phyloP scores from a whole-genome alignment of 2,329 filamentous ascomycete genomes.

The Pseudopyricularia cyperi region DNA sequence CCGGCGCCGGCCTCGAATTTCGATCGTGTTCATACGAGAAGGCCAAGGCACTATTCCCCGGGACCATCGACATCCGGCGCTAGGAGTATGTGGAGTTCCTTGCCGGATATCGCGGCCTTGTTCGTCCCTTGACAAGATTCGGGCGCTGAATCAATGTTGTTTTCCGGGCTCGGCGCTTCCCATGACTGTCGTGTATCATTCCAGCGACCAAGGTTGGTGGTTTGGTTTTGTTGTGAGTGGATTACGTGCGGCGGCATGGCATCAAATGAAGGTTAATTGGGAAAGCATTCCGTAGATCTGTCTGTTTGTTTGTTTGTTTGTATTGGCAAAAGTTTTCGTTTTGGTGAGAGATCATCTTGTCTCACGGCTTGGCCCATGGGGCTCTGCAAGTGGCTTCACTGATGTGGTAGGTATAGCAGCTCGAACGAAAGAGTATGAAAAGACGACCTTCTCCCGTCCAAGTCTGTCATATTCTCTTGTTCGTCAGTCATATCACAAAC shows the following conservation, averaged over 20 bases:
- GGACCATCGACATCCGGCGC: not conserved
- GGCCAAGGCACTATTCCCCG: not conserved
- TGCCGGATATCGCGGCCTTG: not conserved
- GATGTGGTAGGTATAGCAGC: no score
- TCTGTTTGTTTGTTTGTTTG: no score
- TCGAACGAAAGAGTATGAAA: no score
- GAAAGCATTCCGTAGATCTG: no score
- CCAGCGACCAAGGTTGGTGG: not conserved
- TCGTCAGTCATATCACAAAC: no score
- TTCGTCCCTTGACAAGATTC: not conserved
- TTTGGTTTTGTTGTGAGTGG: not conserved
- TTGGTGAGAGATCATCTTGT: no score
- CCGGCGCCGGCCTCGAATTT: not conserved
- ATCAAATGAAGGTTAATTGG: not conserved
- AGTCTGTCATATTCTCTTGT: no score
- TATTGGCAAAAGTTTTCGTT: no score
- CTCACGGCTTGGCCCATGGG: no score
- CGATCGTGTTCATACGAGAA: no score
- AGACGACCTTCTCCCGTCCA: no score
- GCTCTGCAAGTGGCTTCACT: no score
- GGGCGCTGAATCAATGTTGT: not conserved
- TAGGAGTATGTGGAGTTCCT: not conserved
- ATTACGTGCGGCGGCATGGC: not conserved
- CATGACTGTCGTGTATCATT: not conserved
- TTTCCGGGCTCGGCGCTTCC: not conserved